A percentile compares a stretch with the other conserved stretches of the same genome.
Conservation (phyloP, 805 yeast genomes). For the Ogataea paradorogensis region DNA sequence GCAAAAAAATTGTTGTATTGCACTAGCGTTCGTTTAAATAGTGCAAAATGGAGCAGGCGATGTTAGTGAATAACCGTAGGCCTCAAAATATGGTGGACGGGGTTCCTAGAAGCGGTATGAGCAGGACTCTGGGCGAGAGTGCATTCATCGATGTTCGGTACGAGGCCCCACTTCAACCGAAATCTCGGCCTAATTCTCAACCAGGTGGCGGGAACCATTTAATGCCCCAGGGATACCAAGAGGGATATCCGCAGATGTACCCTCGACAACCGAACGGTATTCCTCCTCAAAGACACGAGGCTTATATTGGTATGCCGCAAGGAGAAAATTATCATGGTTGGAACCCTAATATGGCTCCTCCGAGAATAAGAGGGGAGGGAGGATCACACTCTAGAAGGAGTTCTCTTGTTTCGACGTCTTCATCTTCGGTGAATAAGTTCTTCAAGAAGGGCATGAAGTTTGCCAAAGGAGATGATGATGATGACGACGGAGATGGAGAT, state of each 20-base stretch:
- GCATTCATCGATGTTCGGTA: constrained; percentile 45
- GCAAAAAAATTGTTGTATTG: constrained; percentile 6
- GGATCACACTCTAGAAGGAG: constrained; percentile 21
- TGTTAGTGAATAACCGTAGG: constrained; percentile 11
- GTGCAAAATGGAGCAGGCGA: constrained; percentile 12
- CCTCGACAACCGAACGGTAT: constrained; percentile 1
- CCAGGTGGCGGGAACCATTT: constrained; percentile 5
- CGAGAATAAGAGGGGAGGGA: background rate
- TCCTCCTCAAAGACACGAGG: constrained; percentile 4
- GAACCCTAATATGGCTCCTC: constrained; percentile 2
- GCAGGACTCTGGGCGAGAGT: constrained; percentile 37
- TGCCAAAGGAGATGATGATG: constrained; percentile 27
- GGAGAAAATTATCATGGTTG: constrained; percentile 8
- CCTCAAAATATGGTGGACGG: constrained; percentile 19
- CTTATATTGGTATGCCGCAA: constrained; percentile 7
- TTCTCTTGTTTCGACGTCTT: constrained; percentile 28
- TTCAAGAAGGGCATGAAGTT: constrained; percentile 39
- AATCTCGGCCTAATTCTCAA: constrained; percentile 10
- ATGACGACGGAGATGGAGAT: constrained; percentile 30
- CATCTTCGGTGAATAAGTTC: constrained; percentile 37
- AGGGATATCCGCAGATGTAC: constrained; percentile 6
- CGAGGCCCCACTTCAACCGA: constrained; percentile 35
- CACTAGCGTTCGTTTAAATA: constrained; percentile 6
- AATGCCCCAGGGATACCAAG: constrained; percentile 5
- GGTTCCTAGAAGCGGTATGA: constrained; percentile 30